Evolutionary conservation across 805 yeast genomes (phyloP).

Genomic region (Wickerhamiella vanderwaltii): DNA sequence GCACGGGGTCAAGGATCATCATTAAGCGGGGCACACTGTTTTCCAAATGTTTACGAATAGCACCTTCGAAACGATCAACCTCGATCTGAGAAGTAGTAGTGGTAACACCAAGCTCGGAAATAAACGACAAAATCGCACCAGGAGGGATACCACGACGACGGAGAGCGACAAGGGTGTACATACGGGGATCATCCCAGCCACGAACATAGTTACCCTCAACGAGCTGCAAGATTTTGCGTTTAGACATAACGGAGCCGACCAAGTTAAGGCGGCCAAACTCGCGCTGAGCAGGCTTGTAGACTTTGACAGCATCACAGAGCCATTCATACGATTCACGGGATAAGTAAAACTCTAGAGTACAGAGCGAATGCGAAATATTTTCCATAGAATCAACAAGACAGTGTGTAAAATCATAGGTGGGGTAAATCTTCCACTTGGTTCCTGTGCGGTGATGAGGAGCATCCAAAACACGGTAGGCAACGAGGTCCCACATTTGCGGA

Average conservation of each 20-base stretch:
- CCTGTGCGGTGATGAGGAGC: conserved; percentile 96
- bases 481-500: conserved; percentile 99
- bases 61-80: conserved; percentile 74
- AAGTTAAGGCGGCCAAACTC: conserved; percentile 95
- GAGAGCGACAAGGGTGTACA: conserved; percentile 86
- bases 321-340: conserved; percentile 95
- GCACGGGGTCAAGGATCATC: conserved; percentile 82
- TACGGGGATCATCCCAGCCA: conserved; percentile 98
- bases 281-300: conserved; percentile 96
- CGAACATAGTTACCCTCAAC: conserved; percentile 73
- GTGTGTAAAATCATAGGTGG: conserved; percentile 98
- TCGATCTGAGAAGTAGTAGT: conserved; percentile 88
- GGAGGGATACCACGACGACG: conserved; percentile 98
- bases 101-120: conserved; percentile 93
- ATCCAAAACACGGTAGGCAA: conserved; percentile 87
- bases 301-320: conserved; percentile 91
- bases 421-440: conserved; percentile 92
- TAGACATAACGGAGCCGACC: conserved; percentile 87
- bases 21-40: conserved; percentile 86
- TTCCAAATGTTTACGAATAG: conserved; percentile 80
- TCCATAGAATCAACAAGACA: conserved; percentile 97
- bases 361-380: conserved; percentile 87
- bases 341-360: conserved; percentile 88
- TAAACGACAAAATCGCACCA: conserved; percentile 86
- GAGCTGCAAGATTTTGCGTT: conserved; percentile 88